phyloP scores from a whole-genome alignment of 1,139 yeast genomes.

The Hemisphaericaspora lyxosophila region DNA sequence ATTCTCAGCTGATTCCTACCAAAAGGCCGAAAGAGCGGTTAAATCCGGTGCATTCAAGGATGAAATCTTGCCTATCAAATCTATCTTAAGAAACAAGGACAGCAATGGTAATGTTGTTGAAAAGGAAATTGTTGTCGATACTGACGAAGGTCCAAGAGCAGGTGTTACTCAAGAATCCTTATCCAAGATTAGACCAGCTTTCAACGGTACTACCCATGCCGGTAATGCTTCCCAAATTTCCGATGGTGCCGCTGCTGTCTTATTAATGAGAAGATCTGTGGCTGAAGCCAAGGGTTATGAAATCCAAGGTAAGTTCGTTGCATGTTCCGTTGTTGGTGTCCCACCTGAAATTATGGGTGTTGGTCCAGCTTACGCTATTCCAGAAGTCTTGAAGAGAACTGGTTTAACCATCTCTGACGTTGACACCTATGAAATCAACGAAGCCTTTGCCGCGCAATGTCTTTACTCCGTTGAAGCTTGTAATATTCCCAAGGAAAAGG shows the following conservation, averaged over 20 bases:
- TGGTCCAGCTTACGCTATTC: constrained; percentile 94
- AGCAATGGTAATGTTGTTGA: constrained; percentile 46
- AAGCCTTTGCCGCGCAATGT: constrained; percentile 96
- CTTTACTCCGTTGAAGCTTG: constrained; percentile 67
- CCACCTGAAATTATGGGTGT: constrained; percentile 98
- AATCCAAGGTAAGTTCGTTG: constrained; percentile 72
- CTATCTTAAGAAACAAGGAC: constrained; percentile 50
- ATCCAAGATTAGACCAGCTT: constrained; percentile 82
- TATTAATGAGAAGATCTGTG: constrained; percentile 82
- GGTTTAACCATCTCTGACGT: constrained; percentile 67
- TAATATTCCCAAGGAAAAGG: constrained; percentile 68
- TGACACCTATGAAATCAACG: constrained; percentile 82
- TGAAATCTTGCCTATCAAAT: constrained; percentile 79
- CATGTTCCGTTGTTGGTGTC: constrained; percentile 78
- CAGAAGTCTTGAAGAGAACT: constrained; percentile 66
- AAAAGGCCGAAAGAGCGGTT: constrained; percentile 77
- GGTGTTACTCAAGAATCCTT: constrained; percentile 81
- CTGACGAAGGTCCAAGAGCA: constrained; percentile 89
- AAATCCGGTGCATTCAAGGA: constrained; percentile 71
- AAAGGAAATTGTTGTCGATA: constrained; percentile 51
- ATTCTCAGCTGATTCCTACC: constrained; percentile 84
- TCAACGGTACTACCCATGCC: constrained; percentile 87
- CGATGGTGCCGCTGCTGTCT: constrained; percentile 92
- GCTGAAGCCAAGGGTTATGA: constrained; percentile 74
- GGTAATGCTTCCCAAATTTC: constrained; percentile 96